phyloP scores from a whole-genome alignment of 495 filamentous ascomycete genomes.

The Viridothelium virens region DNA sequence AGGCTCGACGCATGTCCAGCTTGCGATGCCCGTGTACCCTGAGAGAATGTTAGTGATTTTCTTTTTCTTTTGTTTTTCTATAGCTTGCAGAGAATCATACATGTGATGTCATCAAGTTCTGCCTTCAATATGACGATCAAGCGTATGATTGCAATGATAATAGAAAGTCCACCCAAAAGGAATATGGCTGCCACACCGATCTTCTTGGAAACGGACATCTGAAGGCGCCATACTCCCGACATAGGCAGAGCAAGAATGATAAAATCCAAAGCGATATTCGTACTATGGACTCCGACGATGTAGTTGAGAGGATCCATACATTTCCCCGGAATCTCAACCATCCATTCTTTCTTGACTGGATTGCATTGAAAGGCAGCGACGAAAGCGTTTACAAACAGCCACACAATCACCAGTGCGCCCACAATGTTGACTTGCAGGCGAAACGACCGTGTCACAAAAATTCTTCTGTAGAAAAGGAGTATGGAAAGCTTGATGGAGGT shows the following conservation, averaged over 20 bases:
- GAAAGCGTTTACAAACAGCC: neutral
- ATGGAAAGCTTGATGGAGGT: neutral
- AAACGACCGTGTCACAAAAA: neutral
- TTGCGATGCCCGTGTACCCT: neutral
- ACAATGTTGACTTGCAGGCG: neutral
- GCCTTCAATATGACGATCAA: neutral
- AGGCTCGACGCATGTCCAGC: slow-evolving; percentile 6
- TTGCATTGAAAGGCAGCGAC: neutral
- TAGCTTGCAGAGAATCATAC: neutral
- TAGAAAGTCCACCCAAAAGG: neutral
- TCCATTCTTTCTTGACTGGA: neutral
- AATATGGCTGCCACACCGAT: neutral
- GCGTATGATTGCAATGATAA: neutral
- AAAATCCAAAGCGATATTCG: neutral
- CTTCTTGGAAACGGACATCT: neutral
- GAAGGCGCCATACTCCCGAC: neutral
- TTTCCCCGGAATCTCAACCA: neutral
- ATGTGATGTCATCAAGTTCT: neutral
- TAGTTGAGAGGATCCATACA: neutral
- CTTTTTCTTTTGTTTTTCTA: neutral
- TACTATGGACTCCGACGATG: neutral
- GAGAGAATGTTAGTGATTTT: neutral
- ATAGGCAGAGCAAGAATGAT: slow-evolving; percentile 1
- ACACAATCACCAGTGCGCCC: neutral
- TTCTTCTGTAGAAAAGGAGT: neutral